A percentile compares a stretch with the other conserved stretches of the same genome.
These are phyloP conservation scores for Geum urbanum DNA, from an alignment of 306 rosid species.

Conservation along the genomic window DNA sequence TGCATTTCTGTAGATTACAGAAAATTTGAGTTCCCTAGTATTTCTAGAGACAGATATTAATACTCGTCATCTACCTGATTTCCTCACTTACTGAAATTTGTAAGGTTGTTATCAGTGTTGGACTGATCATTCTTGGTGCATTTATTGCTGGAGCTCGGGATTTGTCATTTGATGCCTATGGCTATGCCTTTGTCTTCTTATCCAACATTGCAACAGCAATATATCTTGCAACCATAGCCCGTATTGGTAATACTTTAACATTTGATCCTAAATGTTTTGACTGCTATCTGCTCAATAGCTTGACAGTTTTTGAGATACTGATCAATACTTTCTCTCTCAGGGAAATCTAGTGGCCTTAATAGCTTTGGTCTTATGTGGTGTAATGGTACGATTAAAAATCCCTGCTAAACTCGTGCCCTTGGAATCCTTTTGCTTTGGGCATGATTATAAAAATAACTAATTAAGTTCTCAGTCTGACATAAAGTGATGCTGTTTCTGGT, in stretches of 20 bases:
- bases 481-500: conserved; percentile 14
- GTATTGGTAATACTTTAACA: conserved; percentile 59
- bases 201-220: conserved; percentile 83
- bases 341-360: conserved; percentile 93
- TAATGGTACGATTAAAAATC: conserved; percentile 58
- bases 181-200: conserved; percentile 82
- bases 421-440: neutral
- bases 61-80: conserved; percentile 47
- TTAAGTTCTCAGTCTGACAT: conserved; percentile 16
- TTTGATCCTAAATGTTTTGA: conserved; percentile 17
- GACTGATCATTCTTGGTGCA: conserved; percentile 86
- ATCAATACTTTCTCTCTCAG: conserved; percentile 37
- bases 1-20: neutral
- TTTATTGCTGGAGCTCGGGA: conserved; percentile 92
- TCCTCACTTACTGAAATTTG: conserved; percentile 60
- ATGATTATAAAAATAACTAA: conserved; percentile 2
- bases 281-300: conserved; percentile 22
- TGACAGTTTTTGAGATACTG: conserved; percentile 23
- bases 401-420: conserved; percentile 14
- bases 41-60: conserved; percentile 3
- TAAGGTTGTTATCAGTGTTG: conserved; percentile 92
- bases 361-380: conserved; percentile 99
- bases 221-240: conserved; percentile 90
- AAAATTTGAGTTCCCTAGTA: conserved; percentile 3
- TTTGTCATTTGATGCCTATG: conserved; percentile 80